A percentile compares a stretch with the other conserved stretches of the same genome.
Conservation (phyloP, 345 rosid genomes). For the Litchi chinensis region DNA sequence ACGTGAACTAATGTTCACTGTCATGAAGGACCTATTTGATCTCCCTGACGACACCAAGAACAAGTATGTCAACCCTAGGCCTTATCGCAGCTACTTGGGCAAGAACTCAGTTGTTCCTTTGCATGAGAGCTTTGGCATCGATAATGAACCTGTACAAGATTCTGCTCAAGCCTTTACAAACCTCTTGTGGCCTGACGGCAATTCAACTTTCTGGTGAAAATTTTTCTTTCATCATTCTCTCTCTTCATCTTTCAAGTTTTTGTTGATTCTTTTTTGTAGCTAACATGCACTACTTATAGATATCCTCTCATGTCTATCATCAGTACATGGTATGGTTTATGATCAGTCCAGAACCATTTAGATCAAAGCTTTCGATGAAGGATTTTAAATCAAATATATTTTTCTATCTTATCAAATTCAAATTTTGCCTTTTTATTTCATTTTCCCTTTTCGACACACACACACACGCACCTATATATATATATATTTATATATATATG, state of each 20-base stretch:
- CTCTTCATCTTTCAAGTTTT: neutral
- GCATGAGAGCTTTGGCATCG: conserved; percentile 46
- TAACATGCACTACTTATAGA: neutral
- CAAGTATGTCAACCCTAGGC: conserved; percentile 35
- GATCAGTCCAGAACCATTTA: too few relatives aligned
- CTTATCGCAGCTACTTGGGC: conserved; percentile 41
- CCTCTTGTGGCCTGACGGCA: conserved; percentile 56
- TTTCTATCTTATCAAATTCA: too few relatives aligned
- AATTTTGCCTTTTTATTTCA: too few relatives aligned
- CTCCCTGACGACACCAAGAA: conserved; percentile 46
- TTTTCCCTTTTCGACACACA: too few relatives aligned
- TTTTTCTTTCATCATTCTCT: neutral
- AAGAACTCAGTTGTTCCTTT: conserved; percentile 33
- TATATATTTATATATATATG: too few relatives aligned
- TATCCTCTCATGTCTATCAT: too few relatives aligned
- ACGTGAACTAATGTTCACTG: conserved; percentile 27
- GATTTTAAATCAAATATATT: too few relatives aligned
- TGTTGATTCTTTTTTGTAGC: neutral
- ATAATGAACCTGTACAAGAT: conserved; percentile 25
- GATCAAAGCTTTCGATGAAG: too few relatives aligned
- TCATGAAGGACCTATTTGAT: conserved; percentile 36
- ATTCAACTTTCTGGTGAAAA: conserved; percentile 41
- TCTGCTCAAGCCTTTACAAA: conserved; percentile 32
- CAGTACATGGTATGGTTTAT: neutral
- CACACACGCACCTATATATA: too few relatives aligned